These are phyloP conservation scores for Trametes hirsuta DNA, from an alignment of 1,284 basidiomycete species.

Conservation along the genomic window DNA sequence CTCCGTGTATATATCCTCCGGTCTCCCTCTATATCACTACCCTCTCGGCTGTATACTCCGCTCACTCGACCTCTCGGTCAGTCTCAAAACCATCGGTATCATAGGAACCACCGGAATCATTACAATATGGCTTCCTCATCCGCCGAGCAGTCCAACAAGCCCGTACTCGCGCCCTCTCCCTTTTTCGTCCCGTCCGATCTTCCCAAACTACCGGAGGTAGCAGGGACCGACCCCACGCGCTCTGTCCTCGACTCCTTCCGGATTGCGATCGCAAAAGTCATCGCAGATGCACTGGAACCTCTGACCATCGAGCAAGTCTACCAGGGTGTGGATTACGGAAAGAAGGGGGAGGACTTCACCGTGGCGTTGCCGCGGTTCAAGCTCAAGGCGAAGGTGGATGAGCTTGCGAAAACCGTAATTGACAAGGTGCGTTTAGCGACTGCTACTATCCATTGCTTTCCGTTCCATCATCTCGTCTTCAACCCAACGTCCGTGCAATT, in stretches of 20 bases:
- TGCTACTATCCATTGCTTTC: background rate
- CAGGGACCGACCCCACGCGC: conserved; percentile 72
- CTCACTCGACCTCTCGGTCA: background rate
- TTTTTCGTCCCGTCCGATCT: conserved; percentile 32
- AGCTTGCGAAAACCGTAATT: conserved; percentile 76
- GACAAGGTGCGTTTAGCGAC: conserved; percentile 52
- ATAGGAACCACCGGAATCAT: background rate
- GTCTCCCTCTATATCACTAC: conserved; percentile 7
- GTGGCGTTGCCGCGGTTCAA: conserved; percentile 92
- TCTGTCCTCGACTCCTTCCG: conserved; percentile 86
- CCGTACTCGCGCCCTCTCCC: conserved; percentile 21
- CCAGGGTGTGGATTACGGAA: conserved; percentile 86
- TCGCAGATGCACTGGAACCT: conserved; percentile 71
- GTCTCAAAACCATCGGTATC: background rate
- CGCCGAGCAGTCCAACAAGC: conserved; percentile 17
- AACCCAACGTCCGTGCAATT: too few species aligned
- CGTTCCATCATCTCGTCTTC: too few species aligned
- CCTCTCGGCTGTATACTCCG: background rate
- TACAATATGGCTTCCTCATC: conserved; percentile 18
- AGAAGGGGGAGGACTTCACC: conserved; percentile 92
- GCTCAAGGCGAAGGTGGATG: conserved; percentile 82
- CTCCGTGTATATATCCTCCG: conserved; percentile 20
- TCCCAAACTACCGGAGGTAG: conserved; percentile 51
- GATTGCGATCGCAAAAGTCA: conserved; percentile 78
- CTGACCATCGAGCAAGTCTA: conserved; percentile 80